Percentiles rank a stretch among this genome's conserved stretches.
Evolutionary conservation across 2,329 filamentous ascomycete genomes (phyloP).

Genomic region (Pseudocercospora cruenta): DNA sequence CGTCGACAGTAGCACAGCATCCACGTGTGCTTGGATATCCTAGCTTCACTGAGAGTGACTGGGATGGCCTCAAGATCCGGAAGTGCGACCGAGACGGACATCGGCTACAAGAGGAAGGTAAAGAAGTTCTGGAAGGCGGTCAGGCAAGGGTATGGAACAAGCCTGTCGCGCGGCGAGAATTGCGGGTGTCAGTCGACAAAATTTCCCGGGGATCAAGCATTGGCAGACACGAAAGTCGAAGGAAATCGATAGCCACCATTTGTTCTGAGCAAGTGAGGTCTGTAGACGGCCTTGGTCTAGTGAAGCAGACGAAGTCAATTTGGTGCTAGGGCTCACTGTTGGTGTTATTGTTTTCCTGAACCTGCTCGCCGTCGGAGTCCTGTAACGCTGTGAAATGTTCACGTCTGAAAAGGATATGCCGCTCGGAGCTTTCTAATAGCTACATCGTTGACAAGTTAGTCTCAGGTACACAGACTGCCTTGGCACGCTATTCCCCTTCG

Average conservation of each 20-base stretch:
- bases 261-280: too few relatives aligned
- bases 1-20: neutral
- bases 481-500: too few relatives aligned
- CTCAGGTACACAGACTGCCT: too few relatives aligned
- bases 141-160: neutral
- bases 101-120: neutral
- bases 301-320: neutral
- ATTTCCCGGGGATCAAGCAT: neutral
- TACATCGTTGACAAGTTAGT: too few relatives aligned
- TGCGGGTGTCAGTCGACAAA: neutral
- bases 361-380: too few relatives aligned
- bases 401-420: too few relatives aligned
- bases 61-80: neutral
- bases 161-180: neutral
- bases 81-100: neutral
- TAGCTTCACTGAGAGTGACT: neutral
- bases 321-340: too few relatives aligned
- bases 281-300: neutral
- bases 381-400: too few relatives aligned
- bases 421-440: too few relatives aligned
- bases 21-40: neutral
- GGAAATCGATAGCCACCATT: neutral
- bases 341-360: too few relatives aligned
- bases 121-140: neutral
- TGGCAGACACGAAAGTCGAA: neutral